These are phyloP conservation scores for Ochromonas danica DNA, from an alignment of 108 stramenopile species.

Conservation along the genomic window DNA sequence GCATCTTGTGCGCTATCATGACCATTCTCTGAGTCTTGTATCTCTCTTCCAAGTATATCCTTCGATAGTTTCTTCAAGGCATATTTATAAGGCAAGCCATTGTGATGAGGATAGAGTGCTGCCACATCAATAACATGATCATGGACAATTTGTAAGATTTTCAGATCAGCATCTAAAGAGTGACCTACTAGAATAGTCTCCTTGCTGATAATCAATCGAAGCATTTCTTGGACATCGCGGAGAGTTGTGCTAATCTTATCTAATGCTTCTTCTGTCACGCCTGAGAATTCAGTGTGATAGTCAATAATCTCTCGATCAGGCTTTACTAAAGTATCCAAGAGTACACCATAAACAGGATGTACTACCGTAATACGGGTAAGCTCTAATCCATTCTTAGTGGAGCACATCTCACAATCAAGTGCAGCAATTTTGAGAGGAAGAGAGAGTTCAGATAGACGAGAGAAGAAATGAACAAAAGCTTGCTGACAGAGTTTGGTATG, in stretches of 20 bases:
- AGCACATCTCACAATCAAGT: slow-evolving; percentile 33
- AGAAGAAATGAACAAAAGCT: no score
- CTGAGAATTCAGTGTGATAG: slow-evolving; percentile 31
- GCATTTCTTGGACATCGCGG: slow-evolving; percentile 1
- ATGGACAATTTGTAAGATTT: not conserved
- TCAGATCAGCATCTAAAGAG: slow-evolving; percentile 26
- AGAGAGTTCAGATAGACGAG: no score
- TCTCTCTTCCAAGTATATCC: not conserved
- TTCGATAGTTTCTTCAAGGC: slow-evolving; percentile 24
- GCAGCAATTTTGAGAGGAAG: not conserved
- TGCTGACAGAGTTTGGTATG: no score
- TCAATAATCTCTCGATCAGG: not conserved
- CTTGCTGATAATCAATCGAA: not conserved
- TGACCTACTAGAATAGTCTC: slow-evolving; percentile 27
- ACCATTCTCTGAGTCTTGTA: slow-evolving; percentile 20
- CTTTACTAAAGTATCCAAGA: slow-evolving; percentile 27
- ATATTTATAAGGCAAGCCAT: slow-evolving; percentile 27
- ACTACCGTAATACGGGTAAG: slow-evolving; percentile 29
- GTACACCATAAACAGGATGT: slow-evolving; percentile 6
- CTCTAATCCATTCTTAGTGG: slow-evolving; percentile 4
- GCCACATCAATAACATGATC: slow-evolving; percentile 1
- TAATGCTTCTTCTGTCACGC: slow-evolving; percentile 8
- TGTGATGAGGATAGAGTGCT: slow-evolving; percentile 7
- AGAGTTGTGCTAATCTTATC: not conserved
- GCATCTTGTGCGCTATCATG: slow-evolving; percentile 36